Evolutionary conservation across 2,329 filamentous ascomycete genomes (phyloP), one percentile per base, ranked within the genome.

Genomic region (Blastomyces emzantsi): DNA sequence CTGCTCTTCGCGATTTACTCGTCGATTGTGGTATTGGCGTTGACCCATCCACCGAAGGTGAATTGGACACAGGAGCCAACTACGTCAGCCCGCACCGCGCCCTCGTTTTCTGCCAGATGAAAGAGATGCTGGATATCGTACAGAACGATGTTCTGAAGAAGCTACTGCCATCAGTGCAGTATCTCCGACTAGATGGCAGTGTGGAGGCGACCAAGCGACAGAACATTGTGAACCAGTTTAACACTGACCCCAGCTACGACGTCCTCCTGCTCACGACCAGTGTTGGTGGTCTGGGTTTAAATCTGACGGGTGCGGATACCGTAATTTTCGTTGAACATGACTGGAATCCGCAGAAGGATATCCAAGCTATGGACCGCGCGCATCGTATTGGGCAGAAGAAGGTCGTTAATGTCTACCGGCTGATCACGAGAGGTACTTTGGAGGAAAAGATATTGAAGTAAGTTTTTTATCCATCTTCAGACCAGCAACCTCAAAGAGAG

Each of bases 321-420:
- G 94, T 99, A 75, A 99, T 99, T 70, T 99, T 99, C 72, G 95
- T 99, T 39, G 94, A 99, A 77, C 95, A 99, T 76, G 94, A 99
- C 76, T 99, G 94, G 94, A 99, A 99, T 74, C 94, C 94, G 41
- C 94, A 99, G 74, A 96, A 96, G 76, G 94, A 99, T 77, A 85
- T 99, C 69, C 94, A 99, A 74, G 94, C 94, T 69, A 99, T 99
- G 94, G 94, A 99, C 74, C 91, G 94, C 65, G 94, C 94, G 9
- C 94, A 99, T 81, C 88, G 94, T 70, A 97, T 99, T 71, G 94
- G 94, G 1, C 94, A 99, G 80, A 99, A 99, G 86, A 99, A 97
- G 84, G 94, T 97, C 47, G 94, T 99, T 69, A 99, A 99, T 73
- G 94, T 99, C 19, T 99, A 99, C 77, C 91, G 94, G 30, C 83